Percentiles rank a stretch among this genome's conserved stretches.
Conservation (phyloP, 2,329 filamentous ascomycete species). For the Endothia cerciana region DNA sequence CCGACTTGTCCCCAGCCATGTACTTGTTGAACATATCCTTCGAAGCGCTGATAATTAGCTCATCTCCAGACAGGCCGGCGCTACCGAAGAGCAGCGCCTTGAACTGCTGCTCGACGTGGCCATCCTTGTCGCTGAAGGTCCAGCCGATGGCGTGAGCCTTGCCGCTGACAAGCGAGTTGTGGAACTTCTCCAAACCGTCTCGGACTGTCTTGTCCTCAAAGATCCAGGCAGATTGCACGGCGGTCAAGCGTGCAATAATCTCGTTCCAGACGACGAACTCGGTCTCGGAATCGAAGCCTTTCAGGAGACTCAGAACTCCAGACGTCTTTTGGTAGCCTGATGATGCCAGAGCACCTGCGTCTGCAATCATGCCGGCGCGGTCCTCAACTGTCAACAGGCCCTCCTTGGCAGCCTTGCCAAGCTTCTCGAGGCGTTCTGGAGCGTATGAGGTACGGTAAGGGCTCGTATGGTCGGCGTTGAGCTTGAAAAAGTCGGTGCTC, state of each 20-base stretch:
- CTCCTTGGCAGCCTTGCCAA: conserved; percentile 82
- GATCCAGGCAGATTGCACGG: conserved; percentile 84
- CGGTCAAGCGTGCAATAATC: conserved; percentile 76
- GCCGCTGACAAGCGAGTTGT: conserved; percentile 73
- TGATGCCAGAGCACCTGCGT: conserved; percentile 85
- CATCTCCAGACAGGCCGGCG: conserved; percentile 80
- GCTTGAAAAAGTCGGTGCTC: conserved; percentile 88
- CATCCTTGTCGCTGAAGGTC: conserved; percentile 82
- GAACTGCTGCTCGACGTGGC: conserved; percentile 91
- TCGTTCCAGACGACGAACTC: conserved; percentile 97
- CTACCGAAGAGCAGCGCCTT: conserved; percentile 88
- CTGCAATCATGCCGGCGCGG: conserved; percentile 90
- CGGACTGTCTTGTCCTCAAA: conserved; percentile 78
- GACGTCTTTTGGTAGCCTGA: conserved; percentile 95
- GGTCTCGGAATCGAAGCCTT: conserved; percentile 81
- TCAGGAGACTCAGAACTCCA: conserved; percentile 80
- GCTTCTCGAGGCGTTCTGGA: conserved; percentile 81
- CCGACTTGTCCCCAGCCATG: conserved; percentile 74
- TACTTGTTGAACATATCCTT: conserved; percentile 92
- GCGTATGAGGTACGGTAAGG: conserved; percentile 91
- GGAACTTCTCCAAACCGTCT: conserved; percentile 81
- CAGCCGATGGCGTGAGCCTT: conserved; percentile 89
- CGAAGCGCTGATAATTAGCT: conserved; percentile 75
- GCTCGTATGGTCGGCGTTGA: conserved; percentile 92
- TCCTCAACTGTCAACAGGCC: conserved; percentile 86